Evolutionary conservation across 495 filamentous ascomycete genomes (phyloP).

Genomic region (Talaromyces thailandensis): DNA sequence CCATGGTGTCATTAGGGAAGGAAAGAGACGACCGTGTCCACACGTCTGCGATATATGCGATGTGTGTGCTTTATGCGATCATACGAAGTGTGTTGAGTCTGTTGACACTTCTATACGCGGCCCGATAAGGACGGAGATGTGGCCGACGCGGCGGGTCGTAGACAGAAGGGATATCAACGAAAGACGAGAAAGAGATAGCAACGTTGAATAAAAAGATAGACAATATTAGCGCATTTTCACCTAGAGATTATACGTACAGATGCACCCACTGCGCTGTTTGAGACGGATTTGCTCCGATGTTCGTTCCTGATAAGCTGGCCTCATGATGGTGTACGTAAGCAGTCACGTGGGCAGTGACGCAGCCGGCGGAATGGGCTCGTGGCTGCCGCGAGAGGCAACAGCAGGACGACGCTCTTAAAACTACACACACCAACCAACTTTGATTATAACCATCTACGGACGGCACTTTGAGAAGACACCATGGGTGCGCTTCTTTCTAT

Average conservation of each 20-base stretch:
- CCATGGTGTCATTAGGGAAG: constrained; percentile 15
- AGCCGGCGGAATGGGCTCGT: neutral
- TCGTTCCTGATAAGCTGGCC: neutral
- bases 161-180: neutral
- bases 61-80: neutral
- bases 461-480: constrained; percentile 11
- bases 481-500: constrained; percentile 92
- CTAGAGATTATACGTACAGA: neutral
- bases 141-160: neutral
- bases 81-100: neutral
- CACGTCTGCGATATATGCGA: neutral
- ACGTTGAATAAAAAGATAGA: neutral
- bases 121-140: neutral
- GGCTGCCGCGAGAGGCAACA: neutral
- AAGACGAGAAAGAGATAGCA: neutral
- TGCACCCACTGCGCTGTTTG: neutral
- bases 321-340: neutral
- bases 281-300: neutral
- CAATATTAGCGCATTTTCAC: neutral
- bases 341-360: constrained; percentile 3
- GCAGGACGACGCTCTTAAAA: neutral
- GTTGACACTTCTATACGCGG: neutral
- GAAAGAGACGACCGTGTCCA: neutral
- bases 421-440: too few species aligned
- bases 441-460: neutral